Conservation (phyloP, 2,329 filamentous ascomycete genomes). For the Neofusicoccum ribis region DNA sequence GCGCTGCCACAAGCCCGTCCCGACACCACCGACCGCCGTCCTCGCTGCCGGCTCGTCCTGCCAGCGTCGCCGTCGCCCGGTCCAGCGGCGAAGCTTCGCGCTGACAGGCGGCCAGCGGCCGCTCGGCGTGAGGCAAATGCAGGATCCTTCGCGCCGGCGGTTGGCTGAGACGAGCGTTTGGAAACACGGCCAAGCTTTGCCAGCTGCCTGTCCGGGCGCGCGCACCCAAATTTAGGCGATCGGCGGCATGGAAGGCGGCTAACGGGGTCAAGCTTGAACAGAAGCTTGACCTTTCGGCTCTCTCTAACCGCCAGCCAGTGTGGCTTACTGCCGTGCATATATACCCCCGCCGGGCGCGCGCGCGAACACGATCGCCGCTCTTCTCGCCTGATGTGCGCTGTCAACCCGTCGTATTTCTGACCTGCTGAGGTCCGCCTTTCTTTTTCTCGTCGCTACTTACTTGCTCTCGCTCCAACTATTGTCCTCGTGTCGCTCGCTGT, state of each 20-base stretch:
- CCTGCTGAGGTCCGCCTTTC: not conserved
- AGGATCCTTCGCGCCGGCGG: not conserved
- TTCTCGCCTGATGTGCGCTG: not conserved
- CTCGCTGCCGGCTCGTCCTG: not conserved
- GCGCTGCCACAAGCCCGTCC: not conserved
- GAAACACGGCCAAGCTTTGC: slow-evolving; percentile 12
- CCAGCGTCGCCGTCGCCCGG: not conserved
- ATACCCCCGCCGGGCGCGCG: not conserved
- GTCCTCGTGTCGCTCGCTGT: not conserved
- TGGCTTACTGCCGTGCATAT: not conserved
- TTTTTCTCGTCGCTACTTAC: not conserved
- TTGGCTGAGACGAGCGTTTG: not conserved
- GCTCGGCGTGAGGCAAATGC: not conserved
- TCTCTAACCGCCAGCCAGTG: not conserved
- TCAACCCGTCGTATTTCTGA: not conserved
- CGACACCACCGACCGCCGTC: not conserved
- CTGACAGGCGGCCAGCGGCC: not conserved
- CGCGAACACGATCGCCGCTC: not conserved
- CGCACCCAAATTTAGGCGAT: slow-evolving; percentile 2
- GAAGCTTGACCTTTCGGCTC: slow-evolving; percentile 4
- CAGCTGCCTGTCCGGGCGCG: not conserved
- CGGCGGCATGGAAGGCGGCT: not conserved
- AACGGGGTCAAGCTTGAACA: not conserved
- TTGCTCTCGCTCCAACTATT: too few relatives aligned
- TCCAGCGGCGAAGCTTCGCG: not conserved